Percentiles rank a stretch among this genome's conserved stretches.
phyloP scores from a whole-genome alignment of 352 stramenopile species.

The Globisporangium cystogenes region DNA sequence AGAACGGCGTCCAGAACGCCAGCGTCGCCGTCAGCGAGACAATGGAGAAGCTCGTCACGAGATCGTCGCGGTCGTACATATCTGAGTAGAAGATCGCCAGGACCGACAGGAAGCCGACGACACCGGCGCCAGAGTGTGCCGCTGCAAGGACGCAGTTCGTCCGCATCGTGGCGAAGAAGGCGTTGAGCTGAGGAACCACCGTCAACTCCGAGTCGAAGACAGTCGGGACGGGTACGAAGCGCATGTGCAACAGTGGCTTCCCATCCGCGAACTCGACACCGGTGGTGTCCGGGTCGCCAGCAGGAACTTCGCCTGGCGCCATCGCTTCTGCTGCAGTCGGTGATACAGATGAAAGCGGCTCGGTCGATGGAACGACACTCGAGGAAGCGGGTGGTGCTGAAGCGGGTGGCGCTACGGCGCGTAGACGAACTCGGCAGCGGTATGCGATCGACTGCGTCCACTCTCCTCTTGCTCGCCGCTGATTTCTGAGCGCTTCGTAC shows the following conservation, averaged over 20 bases:
- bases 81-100: neutral
- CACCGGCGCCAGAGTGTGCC: neutral
- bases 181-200: neutral
- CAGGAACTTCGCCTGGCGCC: neutral
- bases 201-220: constrained; percentile 3
- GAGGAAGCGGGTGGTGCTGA: neutral
- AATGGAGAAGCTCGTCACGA: too few species aligned
- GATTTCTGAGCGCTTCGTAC: neutral
- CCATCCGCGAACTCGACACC: neutral
- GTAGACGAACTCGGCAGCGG: constrained; percentile 3
- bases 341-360: neutral
- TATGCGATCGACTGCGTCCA: constrained; percentile 11
- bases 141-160: neutral
- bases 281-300: neutral
- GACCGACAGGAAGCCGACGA: neutral
- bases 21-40: neutral
- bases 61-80: too few species aligned
- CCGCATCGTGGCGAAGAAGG: neutral
- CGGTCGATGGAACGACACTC: neutral
- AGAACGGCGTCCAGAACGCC: neutral
- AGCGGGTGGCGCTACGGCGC: neutral
- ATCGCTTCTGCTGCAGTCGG: neutral
- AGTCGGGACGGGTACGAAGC: neutral
- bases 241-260: constrained; percentile 5
- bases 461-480: neutral